phyloP scores from a whole-genome alignment of 202 grass and related monocot species.

The Schoenoplectus triqueter region DNA sequence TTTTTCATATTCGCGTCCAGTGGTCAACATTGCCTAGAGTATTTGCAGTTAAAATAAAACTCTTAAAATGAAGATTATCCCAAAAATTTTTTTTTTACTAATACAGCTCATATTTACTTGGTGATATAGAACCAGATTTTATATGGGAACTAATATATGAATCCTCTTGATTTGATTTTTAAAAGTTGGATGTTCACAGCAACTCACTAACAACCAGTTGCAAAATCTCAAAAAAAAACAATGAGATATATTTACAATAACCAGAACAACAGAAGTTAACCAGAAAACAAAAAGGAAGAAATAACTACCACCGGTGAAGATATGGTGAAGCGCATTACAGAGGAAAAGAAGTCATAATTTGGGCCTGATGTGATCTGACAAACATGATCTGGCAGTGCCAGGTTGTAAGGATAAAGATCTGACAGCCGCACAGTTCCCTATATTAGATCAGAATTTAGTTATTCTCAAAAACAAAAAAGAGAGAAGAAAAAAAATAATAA shows the following conservation, averaged over 20 bases:
- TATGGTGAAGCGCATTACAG: conserved; percentile 87
- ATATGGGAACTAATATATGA: neutral
- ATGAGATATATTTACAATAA: neutral
- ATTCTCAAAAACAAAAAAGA: conserved; percentile 24
- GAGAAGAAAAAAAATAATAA: conserved; percentile 41
- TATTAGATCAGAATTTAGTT: conserved; percentile 31
- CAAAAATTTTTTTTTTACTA: neutral
- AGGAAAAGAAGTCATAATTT: conserved; percentile 92
- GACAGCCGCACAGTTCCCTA: conserved; percentile 67
- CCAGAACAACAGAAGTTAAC: conserved; percentile 19
- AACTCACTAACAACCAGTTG: conserved; percentile 2
- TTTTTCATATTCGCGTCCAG: neutral
- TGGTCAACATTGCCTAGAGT: neutral
- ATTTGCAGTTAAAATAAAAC: neutral
- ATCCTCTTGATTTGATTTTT: neutral
- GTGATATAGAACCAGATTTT: too few species aligned
- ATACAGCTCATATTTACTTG: too few species aligned
- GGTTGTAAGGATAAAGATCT: conserved; percentile 61
- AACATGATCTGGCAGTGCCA: conserved; percentile 85
- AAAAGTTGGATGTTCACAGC: conserved; percentile 6
- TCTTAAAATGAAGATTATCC: neutral
- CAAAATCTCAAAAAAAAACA: conserved; percentile 6
- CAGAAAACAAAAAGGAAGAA: neutral
- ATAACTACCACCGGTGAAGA: conserved; percentile 87
- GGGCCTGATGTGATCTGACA: conserved; percentile 84